Evolutionary conservation across 208 protist genomes (phyloP).

Genomic region (Trypanosoma mega): DNA sequence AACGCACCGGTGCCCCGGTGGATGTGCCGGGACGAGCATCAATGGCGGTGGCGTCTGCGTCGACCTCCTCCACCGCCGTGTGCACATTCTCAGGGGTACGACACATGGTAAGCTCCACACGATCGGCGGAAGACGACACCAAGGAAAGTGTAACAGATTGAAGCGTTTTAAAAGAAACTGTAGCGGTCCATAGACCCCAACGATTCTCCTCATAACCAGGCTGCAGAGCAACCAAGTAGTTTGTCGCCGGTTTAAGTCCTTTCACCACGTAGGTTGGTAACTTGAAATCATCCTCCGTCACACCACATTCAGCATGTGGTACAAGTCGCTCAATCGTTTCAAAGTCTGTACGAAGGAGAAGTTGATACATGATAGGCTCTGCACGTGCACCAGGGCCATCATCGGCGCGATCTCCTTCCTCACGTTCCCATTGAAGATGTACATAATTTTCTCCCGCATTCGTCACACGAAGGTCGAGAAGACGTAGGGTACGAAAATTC

Average conservation of each 20-base stretch:
- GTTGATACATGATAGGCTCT: slow-evolving; percentile 30
- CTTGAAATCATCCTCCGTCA: slow-evolving; percentile 26
- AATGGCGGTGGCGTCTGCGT: no score
- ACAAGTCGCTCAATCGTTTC: slow-evolving; percentile 32
- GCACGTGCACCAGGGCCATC: slow-evolving; percentile 13
- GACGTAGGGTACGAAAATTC: slow-evolving; percentile 58
- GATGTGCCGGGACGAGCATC: no score
- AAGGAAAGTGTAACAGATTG: slow-evolving; percentile 42
- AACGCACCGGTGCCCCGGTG: no score
- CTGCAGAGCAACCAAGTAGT: slow-evolving; percentile 86
- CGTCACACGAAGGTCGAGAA: slow-evolving; percentile 47
- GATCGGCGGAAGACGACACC: slow-evolving; percentile 28
- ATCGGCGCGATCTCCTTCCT: slow-evolving; percentile 30
- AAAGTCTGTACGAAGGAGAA: slow-evolving; percentile 27
- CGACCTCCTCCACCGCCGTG: not conserved
- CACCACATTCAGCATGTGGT: slow-evolving; percentile 18
- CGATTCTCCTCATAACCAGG: slow-evolving; percentile 72
- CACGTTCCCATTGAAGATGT: slow-evolving; percentile 65
- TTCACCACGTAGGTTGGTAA: slow-evolving; percentile 48
- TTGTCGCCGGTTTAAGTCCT: slow-evolving; percentile 56
- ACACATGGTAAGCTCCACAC: slow-evolving; percentile 43
- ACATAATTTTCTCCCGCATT: slow-evolving; percentile 81
- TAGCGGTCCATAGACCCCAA: slow-evolving; percentile 83
- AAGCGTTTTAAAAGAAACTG: slow-evolving; percentile 67
- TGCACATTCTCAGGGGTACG: slow-evolving; percentile 9